Conservation (phyloP, 2,329 filamentous ascomycete species). For the Nothophoma quercina region DNA sequence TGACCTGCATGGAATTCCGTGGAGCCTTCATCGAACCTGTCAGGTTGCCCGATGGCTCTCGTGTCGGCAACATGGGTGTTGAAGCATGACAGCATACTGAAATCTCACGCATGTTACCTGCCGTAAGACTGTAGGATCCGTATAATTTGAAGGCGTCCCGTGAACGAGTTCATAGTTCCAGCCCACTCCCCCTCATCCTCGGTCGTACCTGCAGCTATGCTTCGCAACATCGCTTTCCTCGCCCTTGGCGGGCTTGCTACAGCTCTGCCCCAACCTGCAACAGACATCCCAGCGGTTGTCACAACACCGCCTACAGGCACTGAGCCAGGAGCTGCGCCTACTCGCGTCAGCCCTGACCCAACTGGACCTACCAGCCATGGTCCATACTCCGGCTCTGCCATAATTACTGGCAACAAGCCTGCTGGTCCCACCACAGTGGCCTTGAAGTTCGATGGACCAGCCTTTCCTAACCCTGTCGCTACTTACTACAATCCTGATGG, state of each 20-base stretch:
- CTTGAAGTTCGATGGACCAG: slow-evolving; percentile 63
- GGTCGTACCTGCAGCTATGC: not conserved
- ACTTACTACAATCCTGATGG: slow-evolving; percentile 77
- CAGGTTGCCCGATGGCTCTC: slow-evolving; percentile 60
- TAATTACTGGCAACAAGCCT: slow-evolving; percentile 68
- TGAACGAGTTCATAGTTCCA: not conserved
- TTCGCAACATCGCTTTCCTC: slow-evolving; percentile 5
- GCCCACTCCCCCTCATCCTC: not conserved
- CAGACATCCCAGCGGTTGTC: slow-evolving; percentile 23
- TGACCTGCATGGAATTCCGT: not conserved
- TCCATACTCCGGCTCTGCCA: slow-evolving; percentile 70
- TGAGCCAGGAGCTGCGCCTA: slow-evolving; percentile 45
- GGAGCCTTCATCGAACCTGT: slow-evolving; percentile 70
- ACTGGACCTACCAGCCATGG: slow-evolving; percentile 73
- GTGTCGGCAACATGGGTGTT: slow-evolving; percentile 1
- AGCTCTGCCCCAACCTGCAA: slow-evolving; percentile 29
- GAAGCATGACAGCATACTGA: slow-evolving; percentile 4
- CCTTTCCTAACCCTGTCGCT: slow-evolving; percentile 66
- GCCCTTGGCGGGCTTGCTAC: slow-evolving; percentile 19
- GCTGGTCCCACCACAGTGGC: slow-evolving; percentile 57
- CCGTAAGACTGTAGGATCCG: not conserved
- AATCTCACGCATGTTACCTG: not conserved
- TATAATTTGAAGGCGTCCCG: not conserved
- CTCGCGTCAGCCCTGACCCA: slow-evolving; percentile 57
- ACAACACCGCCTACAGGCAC: slow-evolving; percentile 26